phyloP scores from a whole-genome alignment of 768 basidiomycete species.

The Guyanaporus albipodus region DNA sequence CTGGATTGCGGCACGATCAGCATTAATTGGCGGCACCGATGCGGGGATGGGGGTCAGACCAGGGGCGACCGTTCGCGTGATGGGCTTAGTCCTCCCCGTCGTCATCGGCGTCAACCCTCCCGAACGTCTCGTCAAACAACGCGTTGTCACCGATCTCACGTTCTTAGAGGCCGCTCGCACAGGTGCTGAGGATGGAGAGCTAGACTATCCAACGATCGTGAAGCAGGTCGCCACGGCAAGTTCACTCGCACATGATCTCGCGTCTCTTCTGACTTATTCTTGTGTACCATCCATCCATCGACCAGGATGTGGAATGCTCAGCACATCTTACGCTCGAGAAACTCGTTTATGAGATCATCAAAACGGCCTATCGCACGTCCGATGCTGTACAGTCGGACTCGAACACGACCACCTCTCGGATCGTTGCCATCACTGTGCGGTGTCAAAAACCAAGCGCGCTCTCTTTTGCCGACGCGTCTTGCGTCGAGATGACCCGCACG shows the following conservation, averaged over 20 bases:
- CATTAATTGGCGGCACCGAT: too few species aligned
- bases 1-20: not conserved
- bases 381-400: constrained; percentile 34
- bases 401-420: constrained; percentile 16
- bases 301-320: constrained; percentile 13
- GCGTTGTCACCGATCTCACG: constrained; percentile 51
- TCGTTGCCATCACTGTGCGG: constrained; percentile 45
- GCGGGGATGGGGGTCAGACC: not conserved
- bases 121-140: constrained; percentile 62
- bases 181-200: constrained; percentile 1
- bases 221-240: constrained; percentile 28
- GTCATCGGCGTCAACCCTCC: constrained; percentile 71
- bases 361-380: constrained; percentile 53
- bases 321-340: constrained; percentile 21
- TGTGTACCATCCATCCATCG: not conserved
- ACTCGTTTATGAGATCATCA: constrained; percentile 42
- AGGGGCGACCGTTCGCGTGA: constrained; percentile 37
- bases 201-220: constrained; percentile 39
- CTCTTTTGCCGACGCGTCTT: constrained; percentile 60
- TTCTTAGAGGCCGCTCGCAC: constrained; percentile 34
- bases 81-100: constrained; percentile 45
- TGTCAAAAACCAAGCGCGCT: constrained; percentile 71
- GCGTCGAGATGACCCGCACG: constrained; percentile 54
- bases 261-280: not conserved
- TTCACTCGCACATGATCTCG: not conserved